These are phyloP conservation scores for Aspergillus taichungensis DNA, from an alignment of 495 filamentous ascomycete species.

Conservation along the genomic window DNA sequence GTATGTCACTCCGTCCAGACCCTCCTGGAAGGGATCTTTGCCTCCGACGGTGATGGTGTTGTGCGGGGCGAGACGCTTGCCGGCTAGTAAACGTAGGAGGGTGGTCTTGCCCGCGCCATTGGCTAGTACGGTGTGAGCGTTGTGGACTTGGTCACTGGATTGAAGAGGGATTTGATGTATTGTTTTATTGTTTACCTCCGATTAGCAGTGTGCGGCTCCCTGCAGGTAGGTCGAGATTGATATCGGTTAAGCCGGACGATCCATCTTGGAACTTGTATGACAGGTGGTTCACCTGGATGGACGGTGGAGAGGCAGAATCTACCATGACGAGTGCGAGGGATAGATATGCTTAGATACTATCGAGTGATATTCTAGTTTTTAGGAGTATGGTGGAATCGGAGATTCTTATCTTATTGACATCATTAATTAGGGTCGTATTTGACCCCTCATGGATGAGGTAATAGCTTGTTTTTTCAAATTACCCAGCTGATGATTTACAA, in stretches of 20 bases:
- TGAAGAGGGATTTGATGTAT: background rate
- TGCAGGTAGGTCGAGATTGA: constrained; percentile 67
- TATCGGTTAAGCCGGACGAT: constrained; percentile 58
- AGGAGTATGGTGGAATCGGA: background rate
- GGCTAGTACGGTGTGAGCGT: constrained; percentile 35
- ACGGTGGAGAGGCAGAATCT: constrained; percentile 25
- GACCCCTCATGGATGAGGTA: too few relatives aligned
- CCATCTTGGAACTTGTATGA: constrained; percentile 86
- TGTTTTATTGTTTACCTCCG: constrained; percentile 54
- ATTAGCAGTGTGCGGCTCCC: constrained; percentile 85
- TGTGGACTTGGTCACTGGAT: too few relatives aligned
- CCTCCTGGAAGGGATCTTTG: constrained; percentile 82
- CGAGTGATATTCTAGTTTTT: background rate
- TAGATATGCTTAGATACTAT: background rate
- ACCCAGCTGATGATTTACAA: too few relatives aligned
- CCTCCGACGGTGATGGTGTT: constrained; percentile 64
- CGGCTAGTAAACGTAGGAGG: constrained; percentile 79
- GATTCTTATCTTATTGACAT: too few relatives aligned
- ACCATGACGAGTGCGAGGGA: constrained; percentile 10
- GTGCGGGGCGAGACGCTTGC: constrained; percentile 80
- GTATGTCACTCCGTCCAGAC: constrained; percentile 89
- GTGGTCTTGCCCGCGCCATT: constrained; percentile 98
- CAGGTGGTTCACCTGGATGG: constrained; percentile 63
- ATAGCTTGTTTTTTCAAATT: too few relatives aligned
- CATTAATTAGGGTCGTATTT: too few relatives aligned